These are phyloP conservation scores for Adansonia digitata DNA, from an alignment of 345 rosid species.

Conservation along the genomic window DNA sequence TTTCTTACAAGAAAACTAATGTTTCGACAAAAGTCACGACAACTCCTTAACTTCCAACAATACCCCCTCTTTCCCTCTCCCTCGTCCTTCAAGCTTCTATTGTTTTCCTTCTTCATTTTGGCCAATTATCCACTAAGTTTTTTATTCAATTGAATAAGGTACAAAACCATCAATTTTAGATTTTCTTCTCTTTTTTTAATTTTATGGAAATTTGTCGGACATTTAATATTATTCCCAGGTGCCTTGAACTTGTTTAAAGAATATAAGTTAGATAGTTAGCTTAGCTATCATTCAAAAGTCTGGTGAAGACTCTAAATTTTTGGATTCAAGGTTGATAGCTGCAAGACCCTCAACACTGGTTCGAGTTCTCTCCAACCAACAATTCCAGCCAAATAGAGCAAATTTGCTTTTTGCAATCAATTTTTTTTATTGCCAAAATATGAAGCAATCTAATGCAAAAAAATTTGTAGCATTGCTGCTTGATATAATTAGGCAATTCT, in stretches of 20 bases:
- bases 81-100: not conserved
- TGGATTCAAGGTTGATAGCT: not conserved
- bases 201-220: not conserved
- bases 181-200: too few species aligned
- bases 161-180: not conserved
- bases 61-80: conserved; percentile 21
- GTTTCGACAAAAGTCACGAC: conserved; percentile 17
- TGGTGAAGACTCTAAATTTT: not conserved
- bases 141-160: not conserved
- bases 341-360: not conserved
- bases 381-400: not conserved
- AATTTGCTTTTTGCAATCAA: not conserved
- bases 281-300: too few species aligned
- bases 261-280: not conserved
- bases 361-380: not conserved
- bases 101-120: not conserved
- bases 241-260: not conserved
- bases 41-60: conserved; percentile 17
- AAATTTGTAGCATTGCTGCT: not conserved
- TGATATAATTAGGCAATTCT: not conserved
- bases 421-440: not conserved
- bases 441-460: not conserved
- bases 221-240: not conserved
- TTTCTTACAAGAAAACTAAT: conserved; percentile 9
- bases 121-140: not conserved